These are phyloP conservation scores for Nitzschia sp. DNA, from an alignment of 108 stramenopile genomes.

Conservation along the genomic window DNA sequence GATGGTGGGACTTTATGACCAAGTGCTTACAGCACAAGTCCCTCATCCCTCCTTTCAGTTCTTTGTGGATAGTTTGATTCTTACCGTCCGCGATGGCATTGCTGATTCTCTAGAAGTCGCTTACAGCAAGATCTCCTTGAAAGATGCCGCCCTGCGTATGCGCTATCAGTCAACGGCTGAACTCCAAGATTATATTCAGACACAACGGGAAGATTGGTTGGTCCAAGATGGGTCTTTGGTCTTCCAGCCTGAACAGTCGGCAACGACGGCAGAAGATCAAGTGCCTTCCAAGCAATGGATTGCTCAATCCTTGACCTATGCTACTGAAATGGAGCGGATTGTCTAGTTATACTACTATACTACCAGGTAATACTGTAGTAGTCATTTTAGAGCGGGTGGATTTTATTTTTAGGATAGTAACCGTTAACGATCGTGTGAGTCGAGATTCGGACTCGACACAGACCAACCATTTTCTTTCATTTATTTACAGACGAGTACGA, in stretches of 20 bases:
- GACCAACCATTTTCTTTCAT: no score
- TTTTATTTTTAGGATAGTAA: no score
- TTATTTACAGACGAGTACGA: no score
- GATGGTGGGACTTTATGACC: constrained; percentile 86
- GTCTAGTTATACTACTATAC: constrained; percentile 49
- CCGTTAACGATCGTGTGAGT: no score
- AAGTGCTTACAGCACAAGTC: constrained; percentile 61
- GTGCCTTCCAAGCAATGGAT: constrained; percentile 83
- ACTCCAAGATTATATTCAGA: constrained; percentile 74
- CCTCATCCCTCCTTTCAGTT: constrained; percentile 76
- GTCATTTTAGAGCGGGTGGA: no score
- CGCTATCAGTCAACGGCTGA: constrained; percentile 51
- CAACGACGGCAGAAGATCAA: constrained; percentile 59
- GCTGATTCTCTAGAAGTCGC: constrained; percentile 87
- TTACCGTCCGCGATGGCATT: constrained; percentile 82
- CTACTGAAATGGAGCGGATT: constrained; percentile 90
- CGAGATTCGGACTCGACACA: no score
- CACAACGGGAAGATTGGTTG: constrained; percentile 84
- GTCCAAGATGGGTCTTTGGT: constrained; percentile 56
- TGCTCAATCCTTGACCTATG: constrained; percentile 79
- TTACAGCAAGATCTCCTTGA: constrained; percentile 64
- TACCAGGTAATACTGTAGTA: no score
- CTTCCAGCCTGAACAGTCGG: constrained; percentile 61
- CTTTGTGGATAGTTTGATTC: constrained; percentile 74
- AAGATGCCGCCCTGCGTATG: constrained; percentile 76